These are phyloP conservation scores for Chytriomyces sp. DNA, from an alignment of 192 early-diverging fungal genomes.

Conservation along the genomic window DNA sequence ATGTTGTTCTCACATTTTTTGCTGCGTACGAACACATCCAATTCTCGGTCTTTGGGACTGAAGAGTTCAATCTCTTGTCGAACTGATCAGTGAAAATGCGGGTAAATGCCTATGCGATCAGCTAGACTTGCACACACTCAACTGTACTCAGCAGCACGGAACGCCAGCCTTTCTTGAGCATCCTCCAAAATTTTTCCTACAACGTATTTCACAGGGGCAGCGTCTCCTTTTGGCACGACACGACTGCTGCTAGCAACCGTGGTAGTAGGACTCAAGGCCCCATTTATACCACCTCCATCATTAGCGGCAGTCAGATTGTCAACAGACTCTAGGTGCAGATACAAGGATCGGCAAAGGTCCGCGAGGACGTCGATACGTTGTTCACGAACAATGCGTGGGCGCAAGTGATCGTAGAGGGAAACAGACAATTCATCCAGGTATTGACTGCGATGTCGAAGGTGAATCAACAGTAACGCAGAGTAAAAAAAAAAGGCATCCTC, in stretches of 20 bases:
- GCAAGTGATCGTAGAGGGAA: constrained; percentile 80
- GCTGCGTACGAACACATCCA: constrained; percentile 55
- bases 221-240: background rate
- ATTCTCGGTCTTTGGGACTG: constrained; percentile 69
- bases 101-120: too few species aligned
- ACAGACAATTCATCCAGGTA: constrained; percentile 77
- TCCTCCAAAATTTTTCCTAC: constrained; percentile 84
- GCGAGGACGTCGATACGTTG: constrained; percentile 78
- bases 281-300: background rate
- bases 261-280: background rate
- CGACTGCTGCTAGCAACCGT: background rate
- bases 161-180: constrained; percentile 84
- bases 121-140: too few species aligned
- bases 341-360: constrained; percentile 75
- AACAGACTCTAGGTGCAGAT: constrained; percentile 54
- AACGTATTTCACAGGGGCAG: constrained; percentile 57
- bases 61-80: constrained; percentile 71
- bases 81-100: constrained; percentile 65
- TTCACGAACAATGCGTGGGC: constrained; percentile 89
- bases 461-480: background rate
- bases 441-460: constrained; percentile 40
- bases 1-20: constrained; percentile 31
- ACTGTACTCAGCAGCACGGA: constrained; percentile 61
- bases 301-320: constrained; percentile 20
- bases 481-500: constrained; percentile 30